Evolutionary conservation across 371 early-diverging fungal species (phyloP), one percentile per base, ranked within the genome.

Genomic region (Batrachochytrium dendrobatidis): DNA sequence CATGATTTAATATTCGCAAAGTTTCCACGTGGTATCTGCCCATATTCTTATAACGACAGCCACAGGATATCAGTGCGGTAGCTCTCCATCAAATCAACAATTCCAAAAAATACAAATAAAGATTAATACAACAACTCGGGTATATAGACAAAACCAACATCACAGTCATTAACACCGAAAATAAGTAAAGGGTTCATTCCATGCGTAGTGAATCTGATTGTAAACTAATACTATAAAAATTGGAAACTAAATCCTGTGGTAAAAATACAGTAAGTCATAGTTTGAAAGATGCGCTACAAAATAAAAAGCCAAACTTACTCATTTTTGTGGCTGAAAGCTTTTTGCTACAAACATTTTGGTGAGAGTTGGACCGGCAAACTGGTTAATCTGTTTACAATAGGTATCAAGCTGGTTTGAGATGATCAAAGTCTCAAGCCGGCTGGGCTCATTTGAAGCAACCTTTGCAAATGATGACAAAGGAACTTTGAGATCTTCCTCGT

Each of bases 351-450:
- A 73, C 73, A 75, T 72, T 63, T 75, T 75, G 25, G 71, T 67
- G 56, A 95, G 79, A 53, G 87, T 86, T 34, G 94, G 92, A 50
- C 94, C 95, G 64, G 89, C 84, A 67, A 86, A 88, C 72, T 90
- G 86, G 64, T 90, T 87, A 56, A 94, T 73, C 74, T 93, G 92
- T 77, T 90, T 89, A 74, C 87, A 87, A 71, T 90, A 87, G 68
- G 88, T 87, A 62, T 90, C 87, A 67, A 94, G 86, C 75, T 94
- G 94, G 59, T 88, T 86, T 33, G 84, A 84, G 63, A 90, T 81
- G 60, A 96, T 81, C 69, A 95, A 80, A 18, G 86, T 83, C 61
- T 94, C 92, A 61, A 96, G 76, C 64, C 94, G 85, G 67, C 88
- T 85, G 18, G 95, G 95, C 76, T 96, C 97, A 25, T 83, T 73